phyloP scores from a whole-genome alignment of 441 rosid species.

The Populus hybrid region DNA sequence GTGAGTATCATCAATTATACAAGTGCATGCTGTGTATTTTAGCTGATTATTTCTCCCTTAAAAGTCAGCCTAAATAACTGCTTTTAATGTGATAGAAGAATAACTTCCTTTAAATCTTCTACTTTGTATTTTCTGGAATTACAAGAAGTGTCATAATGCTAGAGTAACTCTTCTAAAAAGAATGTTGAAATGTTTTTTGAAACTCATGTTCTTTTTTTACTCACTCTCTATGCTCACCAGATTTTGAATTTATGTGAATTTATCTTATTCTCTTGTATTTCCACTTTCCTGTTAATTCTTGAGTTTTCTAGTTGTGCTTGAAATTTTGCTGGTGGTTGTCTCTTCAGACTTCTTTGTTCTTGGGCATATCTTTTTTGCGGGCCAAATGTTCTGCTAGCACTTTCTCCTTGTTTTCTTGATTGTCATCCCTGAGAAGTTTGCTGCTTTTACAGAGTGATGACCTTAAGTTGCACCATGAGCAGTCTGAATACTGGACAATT shows the following conservation, averaged over 20 bases:
- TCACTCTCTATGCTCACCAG: not conserved
- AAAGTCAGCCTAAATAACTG: not conserved
- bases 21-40: not conserved
- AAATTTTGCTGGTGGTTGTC: not conserved
- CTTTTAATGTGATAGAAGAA: not conserved
- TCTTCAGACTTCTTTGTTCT: not conserved
- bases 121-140: not conserved
- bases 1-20: not conserved
- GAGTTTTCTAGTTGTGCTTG: not conserved
- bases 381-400: not conserved
- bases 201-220: not conserved
- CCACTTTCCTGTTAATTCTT: not conserved
- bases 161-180: not conserved
- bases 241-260: not conserved
- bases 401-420: constrained; percentile 27
- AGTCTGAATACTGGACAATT: constrained; percentile 57
- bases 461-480: constrained; percentile 54
- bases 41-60: constrained; percentile 6
- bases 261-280: not conserved
- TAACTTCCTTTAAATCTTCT: not conserved
- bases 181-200: not conserved
- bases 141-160: not conserved
- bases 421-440: constrained; percentile 24
- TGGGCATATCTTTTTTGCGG: not conserved
- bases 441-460: constrained; percentile 72